Base-by-base conservation (phyloP, 306 rosid genomes). In the Quercus bicolor region DNA sequence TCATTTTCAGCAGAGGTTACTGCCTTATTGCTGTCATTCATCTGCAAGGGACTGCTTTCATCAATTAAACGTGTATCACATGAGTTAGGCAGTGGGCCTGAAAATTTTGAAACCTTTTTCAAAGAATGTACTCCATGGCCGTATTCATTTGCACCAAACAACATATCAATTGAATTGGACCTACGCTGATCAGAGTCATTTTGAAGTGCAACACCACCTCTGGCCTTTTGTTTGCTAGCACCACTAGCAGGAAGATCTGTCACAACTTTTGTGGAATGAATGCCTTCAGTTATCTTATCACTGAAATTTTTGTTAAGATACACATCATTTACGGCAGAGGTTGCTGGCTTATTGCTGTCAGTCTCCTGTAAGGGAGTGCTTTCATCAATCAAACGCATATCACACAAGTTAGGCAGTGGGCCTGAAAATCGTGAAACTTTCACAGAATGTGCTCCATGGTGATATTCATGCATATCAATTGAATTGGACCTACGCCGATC, bases 381-480 rank as follows among this genome's bases (percentile, higher is more conserved):
- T 48, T 48, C 95, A 81, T 92, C 92, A 79, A 92, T 31, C 79
- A 89, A 54, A 79, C 81, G 68, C 2, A 95, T 86, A 78, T 88
- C 89, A 40, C 88, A 84, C 61, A 73, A 74, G 75, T 88, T 77
- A 75, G 80, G 80, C 21, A 37, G 62, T 53, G 51, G 11, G 64
- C 84, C 76, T 75, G 80, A 84, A 69, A 85, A 75, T 54, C 83
- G 79, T 57, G 87, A 86, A 80, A 80, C 79, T 77, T 85, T 77
- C 59, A 77, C 69, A 68, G 69, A 70, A 76, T 53, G 72, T 53
- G 75, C 62, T 78, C 81, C 92, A 74, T 78, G 70, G 57, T 57
- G 87, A 76, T 75, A 78, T 87, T 90, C 92, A 77, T 73, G 81
- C 74, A 82, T 68, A 76, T 82, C 86, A 37, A 75, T 18, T 34